Conservation (phyloP, 345 rosid species). For the Salix arbutifolia region DNA sequence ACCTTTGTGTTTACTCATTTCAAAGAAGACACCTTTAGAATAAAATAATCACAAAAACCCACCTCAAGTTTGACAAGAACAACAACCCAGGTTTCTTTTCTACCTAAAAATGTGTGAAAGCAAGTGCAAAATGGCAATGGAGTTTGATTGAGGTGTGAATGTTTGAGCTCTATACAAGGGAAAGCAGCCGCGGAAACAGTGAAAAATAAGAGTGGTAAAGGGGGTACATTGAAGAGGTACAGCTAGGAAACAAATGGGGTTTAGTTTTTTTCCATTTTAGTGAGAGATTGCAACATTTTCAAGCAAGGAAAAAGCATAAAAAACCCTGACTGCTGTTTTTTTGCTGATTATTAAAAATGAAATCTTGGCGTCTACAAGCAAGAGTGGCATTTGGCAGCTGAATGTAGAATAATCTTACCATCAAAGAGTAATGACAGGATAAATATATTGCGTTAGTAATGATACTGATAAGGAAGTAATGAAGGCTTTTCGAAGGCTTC, state of each 20-base stretch:
- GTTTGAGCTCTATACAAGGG: slow-evolving; percentile 1
- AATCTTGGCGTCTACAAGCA: not conserved
- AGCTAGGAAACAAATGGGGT: slow-evolving; percentile 1
- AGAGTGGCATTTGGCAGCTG: not conserved
- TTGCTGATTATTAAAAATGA: not conserved
- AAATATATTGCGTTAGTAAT: not conserved
- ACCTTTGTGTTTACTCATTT: not conserved
- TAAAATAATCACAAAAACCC: not conserved
- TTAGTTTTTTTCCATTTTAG: not conserved
- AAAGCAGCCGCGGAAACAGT: not conserved
- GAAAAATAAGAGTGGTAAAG: not conserved
- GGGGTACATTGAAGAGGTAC: not conserved
- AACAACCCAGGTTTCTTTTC: slow-evolving; percentile 3
- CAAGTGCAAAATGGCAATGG: no score
- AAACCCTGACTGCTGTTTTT: not conserved
- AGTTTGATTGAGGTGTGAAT: not conserved
- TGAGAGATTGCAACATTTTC: slow-evolving; percentile 1
- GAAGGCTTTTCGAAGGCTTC: not conserved
- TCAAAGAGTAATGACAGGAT: not conserved
- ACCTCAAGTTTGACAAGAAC: slow-evolving; percentile 10
- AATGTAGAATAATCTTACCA: not conserved
- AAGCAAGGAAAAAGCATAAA: slow-evolving; percentile 10
- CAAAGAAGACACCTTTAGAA: not conserved
- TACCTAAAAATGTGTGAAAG: not conserved
- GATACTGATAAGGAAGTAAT: not conserved